Evolutionary conservation across 2,329 filamentous ascomycete species (phyloP), one percentile per base, ranked within the genome.

Genomic region (Botryotinia narcissicola): DNA sequence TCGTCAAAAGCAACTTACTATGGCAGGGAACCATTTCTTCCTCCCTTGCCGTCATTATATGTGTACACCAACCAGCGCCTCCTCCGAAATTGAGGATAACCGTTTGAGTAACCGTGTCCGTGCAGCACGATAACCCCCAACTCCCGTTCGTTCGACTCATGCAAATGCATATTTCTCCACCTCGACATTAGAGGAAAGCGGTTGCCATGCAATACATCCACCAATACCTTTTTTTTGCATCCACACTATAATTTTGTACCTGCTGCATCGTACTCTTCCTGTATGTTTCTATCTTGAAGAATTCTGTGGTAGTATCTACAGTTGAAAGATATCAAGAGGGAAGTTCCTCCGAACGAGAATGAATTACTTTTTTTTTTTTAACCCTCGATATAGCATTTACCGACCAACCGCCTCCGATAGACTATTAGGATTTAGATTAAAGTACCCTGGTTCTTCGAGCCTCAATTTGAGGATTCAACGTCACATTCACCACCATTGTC

Each of bases 81-180:
- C 37, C 70, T 66, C 70, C 70, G 70, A 72, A 42, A 66, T 72
- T 66, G 42, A 48, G 44, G 20, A 44, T 12, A 37, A 51, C 69
- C 42, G 59, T 71, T 70, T 35, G 40, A 64, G 60, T 51, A 67
- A 72, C 70, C 14, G 32, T 51, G 37, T 59, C 70, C 61, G 70
- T 72, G 46, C 70, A 42, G 70, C 57, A 54, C 68, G 54, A 70
- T 61, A 70, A 70, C 51, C 48, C 54, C 68, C 40, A 72, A 59
- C 46, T 51, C 46, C 70, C 70, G 70, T 67, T 59, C 60, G 61
- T 48, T 16, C 63, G 25, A 29, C 37, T 64, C 59, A 70, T 37
- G 51, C 64, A 35, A 10, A 46, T 64, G 14, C 12, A 61, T 25
- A 25, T 64, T 57, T 46, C 62, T 66, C 42, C 62, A 66, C 62